Evolutionary conservation across 2,329 filamentous ascomycete genomes (phyloP).

Genomic region (Scedosporium apiospermum): DNA sequence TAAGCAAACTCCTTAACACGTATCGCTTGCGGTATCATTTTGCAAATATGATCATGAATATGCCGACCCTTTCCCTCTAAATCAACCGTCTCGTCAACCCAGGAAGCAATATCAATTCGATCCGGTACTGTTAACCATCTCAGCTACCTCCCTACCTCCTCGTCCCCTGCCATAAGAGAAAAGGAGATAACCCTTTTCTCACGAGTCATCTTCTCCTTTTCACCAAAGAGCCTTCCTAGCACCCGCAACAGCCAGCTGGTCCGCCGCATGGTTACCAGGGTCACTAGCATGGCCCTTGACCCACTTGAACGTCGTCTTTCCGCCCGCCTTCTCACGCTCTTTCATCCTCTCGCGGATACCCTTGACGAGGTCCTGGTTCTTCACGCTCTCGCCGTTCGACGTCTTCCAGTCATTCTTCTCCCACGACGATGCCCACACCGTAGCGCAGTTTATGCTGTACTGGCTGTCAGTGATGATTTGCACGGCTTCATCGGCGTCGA

Average conservation of each 20-base stretch:
- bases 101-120: neutral
- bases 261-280: conserved; percentile 70
- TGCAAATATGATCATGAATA: neutral
- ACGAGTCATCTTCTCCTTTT: neutral
- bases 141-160: neutral
- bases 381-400: conserved; percentile 58
- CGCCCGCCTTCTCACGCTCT: conserved; percentile 50
- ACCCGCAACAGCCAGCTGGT: conserved; percentile 58
- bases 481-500: conserved; percentile 56
- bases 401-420: conserved; percentile 67
- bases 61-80: neutral
- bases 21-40: neutral
- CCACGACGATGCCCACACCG: conserved; percentile 75
- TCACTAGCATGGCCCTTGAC: conserved; percentile 75
- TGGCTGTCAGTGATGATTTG: conserved; percentile 81
- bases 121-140: neutral
- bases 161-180: neutral
- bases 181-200: neutral
- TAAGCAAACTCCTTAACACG: neutral
- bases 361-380: conserved; percentile 79
- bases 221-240: conserved; percentile 17
- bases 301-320: conserved; percentile 69
- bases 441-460: conserved; percentile 85
- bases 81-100: neutral
- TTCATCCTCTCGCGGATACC: conserved; percentile 62